Evolutionary conservation across 495 filamentous ascomycete species (phyloP), one percentile per base, ranked within the genome.

Genomic region (Xylaria intraflava): DNA sequence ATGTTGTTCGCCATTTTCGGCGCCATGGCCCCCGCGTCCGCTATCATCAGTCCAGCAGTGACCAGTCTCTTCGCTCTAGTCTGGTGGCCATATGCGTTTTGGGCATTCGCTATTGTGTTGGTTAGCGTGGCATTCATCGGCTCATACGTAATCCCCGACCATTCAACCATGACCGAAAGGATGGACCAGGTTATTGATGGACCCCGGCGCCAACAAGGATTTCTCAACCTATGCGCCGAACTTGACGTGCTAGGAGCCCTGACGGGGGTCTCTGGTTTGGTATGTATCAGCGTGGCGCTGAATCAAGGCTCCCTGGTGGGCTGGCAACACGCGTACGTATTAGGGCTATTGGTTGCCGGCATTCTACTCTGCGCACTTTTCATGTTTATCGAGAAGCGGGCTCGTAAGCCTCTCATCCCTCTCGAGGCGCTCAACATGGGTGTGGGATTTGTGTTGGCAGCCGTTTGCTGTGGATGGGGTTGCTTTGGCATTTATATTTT

Each of bases 41-140:
- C 66, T 20, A 62, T 81, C 6, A 24, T 82, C 6, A 84, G 82
- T 0, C 69, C 69, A 6, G 68, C 77, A 0, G 77, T 85, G 47
- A 69, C 74, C 0, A 66, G 71, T 6, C 46, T 87, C 3, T 78
- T 84, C 2, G 72, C 81, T 6, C 64, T 80, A 33, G 72, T 72
- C 6, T 81, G 78, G 75, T 89, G 85, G 86, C 78, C 77, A 1
- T 89, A 86, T 82, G 72, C 78, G 0, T 87, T 79, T 58, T 72
- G 80, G 51, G 72, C 72, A 2, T 76, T 86, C 38, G 71, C 72
- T 29, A 74, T 82, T 51, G 63, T 76, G 12, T 72, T 73, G 20
- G 31, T 73, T 3, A 47, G 70, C 11, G 66, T 72, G 24, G 72
- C 78, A 2, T 35, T 75, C 8, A 57, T 73, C 5, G 76, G 71